A percentile compares a stretch with the other conserved stretches of the same genome.
Conservation (phyloP, 129 eudicot genomes). For the Pseudognaphalium luteoalbum region DNA sequence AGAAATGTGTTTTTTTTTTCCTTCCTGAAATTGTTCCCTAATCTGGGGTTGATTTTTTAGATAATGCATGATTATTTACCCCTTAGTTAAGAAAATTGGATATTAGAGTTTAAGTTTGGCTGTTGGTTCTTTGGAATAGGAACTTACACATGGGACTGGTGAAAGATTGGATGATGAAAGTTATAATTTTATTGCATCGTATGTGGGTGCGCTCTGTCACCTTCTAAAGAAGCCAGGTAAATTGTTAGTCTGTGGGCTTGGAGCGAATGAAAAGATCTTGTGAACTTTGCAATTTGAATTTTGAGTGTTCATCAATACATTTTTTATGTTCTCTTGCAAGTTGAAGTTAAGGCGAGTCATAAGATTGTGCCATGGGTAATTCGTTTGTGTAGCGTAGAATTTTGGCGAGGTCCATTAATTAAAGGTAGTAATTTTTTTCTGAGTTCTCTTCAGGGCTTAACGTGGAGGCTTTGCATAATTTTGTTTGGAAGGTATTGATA, state of each 20-base stretch:
- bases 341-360: not conserved
- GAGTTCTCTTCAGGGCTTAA: constrained; percentile 44
- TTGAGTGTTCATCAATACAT: not conserved
- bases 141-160: constrained; percentile 32
- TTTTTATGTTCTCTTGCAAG: not conserved
- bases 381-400: not conserved
- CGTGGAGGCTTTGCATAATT: constrained; percentile 34
- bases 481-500: constrained; percentile 56
- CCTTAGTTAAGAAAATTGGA: not conserved
- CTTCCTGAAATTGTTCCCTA: not conserved
- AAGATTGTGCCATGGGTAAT: not conserved
- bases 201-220: constrained; percentile 69
- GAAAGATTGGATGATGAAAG: constrained; percentile 42
- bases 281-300: not conserved
- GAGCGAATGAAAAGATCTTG: not conserved
- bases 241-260: constrained; percentile 9
- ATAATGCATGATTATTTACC: not conserved
- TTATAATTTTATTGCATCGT: constrained; percentile 50
- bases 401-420: not conserved
- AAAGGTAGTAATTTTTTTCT: not conserved
- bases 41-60: not conserved
- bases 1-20: not conserved
- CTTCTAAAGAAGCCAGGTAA: constrained; percentile 79
- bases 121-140: constrained; percentile 34
- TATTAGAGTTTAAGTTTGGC: not conserved